phyloP scores from a whole-genome alignment of 495 filamentous ascomycete species.

The Penicillium canariense region DNA sequence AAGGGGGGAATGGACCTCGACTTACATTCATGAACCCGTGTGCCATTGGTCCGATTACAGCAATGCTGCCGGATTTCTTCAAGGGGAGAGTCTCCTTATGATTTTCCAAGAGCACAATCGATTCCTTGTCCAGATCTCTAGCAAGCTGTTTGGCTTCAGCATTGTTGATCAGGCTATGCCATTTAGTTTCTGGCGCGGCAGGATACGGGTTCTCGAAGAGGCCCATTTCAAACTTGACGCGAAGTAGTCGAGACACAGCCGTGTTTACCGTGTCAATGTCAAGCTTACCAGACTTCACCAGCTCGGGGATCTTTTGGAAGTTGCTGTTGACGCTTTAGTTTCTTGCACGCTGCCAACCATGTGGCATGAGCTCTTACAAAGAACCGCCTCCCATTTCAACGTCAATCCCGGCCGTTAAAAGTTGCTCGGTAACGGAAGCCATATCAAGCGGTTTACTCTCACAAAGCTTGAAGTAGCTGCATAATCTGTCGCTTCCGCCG shows the following conservation, averaged over 20 bases:
- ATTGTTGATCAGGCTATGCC: conserved; percentile 57
- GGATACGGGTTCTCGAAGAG: conserved; percentile 66
- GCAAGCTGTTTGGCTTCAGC: conserved; percentile 54
- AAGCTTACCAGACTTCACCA: conserved; percentile 57
- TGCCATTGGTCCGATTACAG: conserved; percentile 74
- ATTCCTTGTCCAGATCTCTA: conserved; percentile 60
- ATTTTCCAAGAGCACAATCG: conserved; percentile 69
- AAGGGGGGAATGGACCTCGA: conserved; percentile 4
- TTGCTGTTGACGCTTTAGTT: conserved; percentile 39
- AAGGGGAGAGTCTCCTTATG: conserved; percentile 59
- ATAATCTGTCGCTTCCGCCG: conserved; percentile 64
- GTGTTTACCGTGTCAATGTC: conserved; percentile 55
- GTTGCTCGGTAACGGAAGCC: conserved; percentile 52
- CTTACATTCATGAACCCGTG: conserved; percentile 66
- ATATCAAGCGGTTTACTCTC: conserved; percentile 55
- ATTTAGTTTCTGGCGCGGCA: conserved; percentile 50
- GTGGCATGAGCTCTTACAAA: conserved; percentile 34
- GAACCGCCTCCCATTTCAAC: conserved; percentile 76
- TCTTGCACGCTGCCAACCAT: not conserved
- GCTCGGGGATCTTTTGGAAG: conserved; percentile 61
- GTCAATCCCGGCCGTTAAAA: conserved; percentile 65
- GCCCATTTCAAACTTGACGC: conserved; percentile 63
- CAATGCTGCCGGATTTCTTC: conserved; percentile 57
- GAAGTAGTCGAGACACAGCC: conserved; percentile 61
- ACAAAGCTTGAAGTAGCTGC: conserved; percentile 61